Conservation (phyloP, 78 protist genomes). For the Goniomonas avonlea region DNA sequence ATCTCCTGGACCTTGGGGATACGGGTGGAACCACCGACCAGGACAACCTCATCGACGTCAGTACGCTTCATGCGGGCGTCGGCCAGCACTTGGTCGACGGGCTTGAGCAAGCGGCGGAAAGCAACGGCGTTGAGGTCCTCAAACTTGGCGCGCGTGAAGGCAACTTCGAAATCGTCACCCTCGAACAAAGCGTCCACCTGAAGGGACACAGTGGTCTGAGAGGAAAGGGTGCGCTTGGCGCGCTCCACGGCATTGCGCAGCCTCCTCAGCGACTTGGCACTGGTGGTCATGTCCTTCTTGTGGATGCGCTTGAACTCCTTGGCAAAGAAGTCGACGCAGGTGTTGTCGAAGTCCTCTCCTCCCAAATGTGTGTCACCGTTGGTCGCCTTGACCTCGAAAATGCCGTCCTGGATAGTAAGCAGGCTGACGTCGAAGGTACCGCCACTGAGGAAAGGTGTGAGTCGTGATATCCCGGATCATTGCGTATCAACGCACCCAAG, state of each 20-base stretch:
- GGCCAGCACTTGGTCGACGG: conserved; percentile 80
- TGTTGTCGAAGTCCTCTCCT: conserved; percentile 65
- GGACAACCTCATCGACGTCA: conserved; percentile 41
- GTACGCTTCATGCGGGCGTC: conserved; percentile 79
- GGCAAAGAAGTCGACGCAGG: conserved; percentile 70
- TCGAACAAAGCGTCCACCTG: conserved; percentile 91
- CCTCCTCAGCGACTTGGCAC: conserved; percentile 77
- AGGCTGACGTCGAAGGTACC: conserved; percentile 84
- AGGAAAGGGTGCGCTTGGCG: conserved; percentile 89
- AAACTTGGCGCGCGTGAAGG: conserved; percentile 95
- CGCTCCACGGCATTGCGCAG: conserved; percentile 88
- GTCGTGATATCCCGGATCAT: too few relatives aligned
- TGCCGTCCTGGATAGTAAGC: conserved; percentile 50
- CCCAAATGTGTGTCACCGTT: conserved; percentile 66
- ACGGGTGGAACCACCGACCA: conserved; percentile 61
- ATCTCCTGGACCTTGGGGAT: conserved; percentile 51
- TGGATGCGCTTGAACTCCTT: conserved; percentile 65
- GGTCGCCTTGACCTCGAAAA: conserved; percentile 77
- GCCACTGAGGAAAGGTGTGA: conserved; percentile 61
- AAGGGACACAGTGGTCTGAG: conserved; percentile 42
- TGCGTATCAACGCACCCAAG: conserved; percentile 99
- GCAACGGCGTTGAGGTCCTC: conserved; percentile 95
- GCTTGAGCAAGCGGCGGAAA: conserved; percentile 83
- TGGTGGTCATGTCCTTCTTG: conserved; percentile 52
- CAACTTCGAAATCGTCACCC: conserved; percentile 87